These are phyloP conservation scores for Micractinium sp. DNA, from an alignment of 139 green algal genomes.

Conservation along the genomic window DNA sequence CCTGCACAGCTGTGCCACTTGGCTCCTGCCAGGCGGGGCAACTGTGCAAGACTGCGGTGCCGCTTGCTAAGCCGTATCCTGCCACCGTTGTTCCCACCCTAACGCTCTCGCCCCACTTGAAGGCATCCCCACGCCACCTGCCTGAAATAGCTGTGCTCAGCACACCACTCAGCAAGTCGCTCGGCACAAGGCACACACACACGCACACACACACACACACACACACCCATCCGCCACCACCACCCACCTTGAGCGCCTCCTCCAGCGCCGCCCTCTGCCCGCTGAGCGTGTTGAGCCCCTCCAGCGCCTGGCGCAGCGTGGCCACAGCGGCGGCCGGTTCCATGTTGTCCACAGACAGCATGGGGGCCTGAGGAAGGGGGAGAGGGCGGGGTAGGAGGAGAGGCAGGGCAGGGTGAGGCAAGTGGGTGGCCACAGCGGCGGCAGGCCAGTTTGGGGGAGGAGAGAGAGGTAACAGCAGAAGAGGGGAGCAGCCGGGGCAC, in stretches of 20 bases:
- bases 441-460: neutral
- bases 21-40: too few relatives aligned
- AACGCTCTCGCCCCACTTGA: too few relatives aligned
- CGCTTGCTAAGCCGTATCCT: too few relatives aligned
- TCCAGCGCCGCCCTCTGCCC: constrained; percentile 80
- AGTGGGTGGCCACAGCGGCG: neutral
- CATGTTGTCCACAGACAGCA: constrained; percentile 63
- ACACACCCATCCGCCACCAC: too few relatives aligned
- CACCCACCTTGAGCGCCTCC: constrained; percentile 77
- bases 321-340: constrained; percentile 77
- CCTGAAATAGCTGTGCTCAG: too few relatives aligned
- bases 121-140: neutral
- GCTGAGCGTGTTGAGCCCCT: constrained; percentile 61
- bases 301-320: constrained; percentile 68
- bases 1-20: too few relatives aligned
- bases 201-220: neutral
- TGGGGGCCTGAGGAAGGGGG: constrained; percentile 31
- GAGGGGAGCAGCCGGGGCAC: neutral
- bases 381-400: neutral
- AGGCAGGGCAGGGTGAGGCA: neutral
- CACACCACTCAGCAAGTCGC: too few relatives aligned
- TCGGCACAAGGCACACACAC: neutral
- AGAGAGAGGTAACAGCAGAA: neutral
- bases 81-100: too few relatives aligned
- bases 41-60: too few relatives aligned